A percentile compares a stretch with the other conserved stretches of the same genome.
phyloP scores from a whole-genome alignment of 768 basidiomycete species.

The Cyathus striatus region DNA sequence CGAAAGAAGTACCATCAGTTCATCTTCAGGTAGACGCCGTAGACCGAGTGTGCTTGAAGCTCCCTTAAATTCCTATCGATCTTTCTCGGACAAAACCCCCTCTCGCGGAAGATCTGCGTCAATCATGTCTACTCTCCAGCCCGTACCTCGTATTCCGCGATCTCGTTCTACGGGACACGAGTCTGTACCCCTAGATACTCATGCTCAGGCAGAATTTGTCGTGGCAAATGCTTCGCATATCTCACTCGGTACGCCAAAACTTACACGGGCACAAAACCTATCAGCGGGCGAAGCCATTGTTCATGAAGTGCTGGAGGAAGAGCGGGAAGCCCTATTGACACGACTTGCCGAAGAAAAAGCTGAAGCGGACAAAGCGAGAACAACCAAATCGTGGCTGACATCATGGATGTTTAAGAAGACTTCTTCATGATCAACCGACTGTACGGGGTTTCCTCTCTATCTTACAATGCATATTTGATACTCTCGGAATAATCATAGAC shows the following conservation, averaged over 20 bases:
- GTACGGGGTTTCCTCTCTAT: constrained; percentile 20
- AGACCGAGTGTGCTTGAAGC: constrained; percentile 23
- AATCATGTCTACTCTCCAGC: constrained; percentile 27
- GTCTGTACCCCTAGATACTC: constrained; percentile 34
- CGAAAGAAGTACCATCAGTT: constrained; percentile 17
- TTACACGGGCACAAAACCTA: constrained; percentile 33
- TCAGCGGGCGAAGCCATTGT: constrained; percentile 60
- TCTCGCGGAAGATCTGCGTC: constrained; percentile 28
- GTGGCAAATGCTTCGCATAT: constrained; percentile 28
- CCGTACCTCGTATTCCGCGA: constrained; percentile 19
- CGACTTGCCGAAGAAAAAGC: constrained; percentile 51
- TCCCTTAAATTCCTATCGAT: not conserved
- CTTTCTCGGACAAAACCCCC: constrained; percentile 4
- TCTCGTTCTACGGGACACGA: constrained; percentile 27
- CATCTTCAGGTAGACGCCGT: constrained; percentile 12
- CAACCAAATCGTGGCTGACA: constrained; percentile 53
- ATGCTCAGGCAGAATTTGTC: constrained; percentile 39
- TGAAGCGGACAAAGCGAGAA: constrained; percentile 39
- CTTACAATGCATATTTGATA: constrained; percentile 25
- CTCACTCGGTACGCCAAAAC: constrained; percentile 21
- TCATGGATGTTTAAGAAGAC: constrained; percentile 59
- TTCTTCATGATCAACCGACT: constrained; percentile 18
- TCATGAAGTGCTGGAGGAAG: constrained; percentile 68
- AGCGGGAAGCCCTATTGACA: constrained; percentile 50
- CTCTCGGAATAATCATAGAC: constrained; percentile 32